Evolutionary conservation across 306 rosid species (phyloP).

Genomic region (Ammopiptanthus mongolicus): DNA sequence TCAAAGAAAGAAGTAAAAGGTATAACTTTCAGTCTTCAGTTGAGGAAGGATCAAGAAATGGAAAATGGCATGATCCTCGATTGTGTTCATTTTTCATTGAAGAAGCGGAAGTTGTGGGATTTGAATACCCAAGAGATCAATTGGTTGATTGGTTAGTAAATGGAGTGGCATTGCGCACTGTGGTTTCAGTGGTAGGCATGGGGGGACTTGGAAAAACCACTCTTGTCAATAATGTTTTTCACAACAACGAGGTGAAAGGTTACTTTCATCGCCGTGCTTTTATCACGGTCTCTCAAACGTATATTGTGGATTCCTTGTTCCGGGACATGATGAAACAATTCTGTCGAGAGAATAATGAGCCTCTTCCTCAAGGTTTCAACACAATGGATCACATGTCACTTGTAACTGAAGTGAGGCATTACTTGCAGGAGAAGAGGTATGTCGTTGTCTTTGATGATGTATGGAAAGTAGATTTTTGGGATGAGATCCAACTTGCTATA

Average conservation of each 20-base stretch:
- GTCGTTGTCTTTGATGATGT: not conserved
- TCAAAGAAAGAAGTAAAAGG: no score
- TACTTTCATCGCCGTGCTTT: not conserved
- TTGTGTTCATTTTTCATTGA: no score
- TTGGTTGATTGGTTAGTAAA: not conserved
- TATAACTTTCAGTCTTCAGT: not conserved
- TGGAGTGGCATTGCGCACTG: not conserved
- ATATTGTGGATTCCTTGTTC: no score
- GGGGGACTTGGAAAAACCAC: not conserved
- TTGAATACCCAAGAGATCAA: not conserved
- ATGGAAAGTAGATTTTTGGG: not conserved
- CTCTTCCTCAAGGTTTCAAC: no score
- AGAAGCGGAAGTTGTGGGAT: not conserved
- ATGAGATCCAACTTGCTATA: not conserved
- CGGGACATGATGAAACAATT: no score
- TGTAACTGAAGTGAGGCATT: no score
- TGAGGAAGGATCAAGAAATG: not conserved
- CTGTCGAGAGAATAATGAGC: no score
- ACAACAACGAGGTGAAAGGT: not conserved
- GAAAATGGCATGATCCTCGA: no score
- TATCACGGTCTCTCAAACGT: no score
- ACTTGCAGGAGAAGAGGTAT: no score
- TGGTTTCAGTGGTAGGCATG: not conserved
- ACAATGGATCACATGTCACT: no score
- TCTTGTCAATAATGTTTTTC: not conserved